Conservation (phyloP, 2,329 filamentous ascomycete species). For the Alternaria ventricosa region DNA sequence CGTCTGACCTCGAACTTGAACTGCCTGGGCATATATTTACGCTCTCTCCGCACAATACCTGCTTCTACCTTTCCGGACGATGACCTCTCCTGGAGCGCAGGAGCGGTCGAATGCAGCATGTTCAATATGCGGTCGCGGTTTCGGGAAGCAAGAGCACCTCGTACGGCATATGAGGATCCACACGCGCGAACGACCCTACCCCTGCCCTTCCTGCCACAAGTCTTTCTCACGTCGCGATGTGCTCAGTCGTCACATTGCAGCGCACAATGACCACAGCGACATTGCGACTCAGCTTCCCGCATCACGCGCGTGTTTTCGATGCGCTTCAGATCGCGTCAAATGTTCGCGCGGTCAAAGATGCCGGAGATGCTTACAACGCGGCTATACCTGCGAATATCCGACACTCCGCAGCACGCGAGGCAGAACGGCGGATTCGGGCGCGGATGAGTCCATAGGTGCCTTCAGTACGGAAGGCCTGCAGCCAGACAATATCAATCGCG, state of each 20-base stretch:
- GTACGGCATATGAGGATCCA: constrained; percentile 19
- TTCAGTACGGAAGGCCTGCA: neutral
- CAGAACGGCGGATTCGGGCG: neutral
- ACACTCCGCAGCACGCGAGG: neutral
- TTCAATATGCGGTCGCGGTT: constrained; percentile 9
- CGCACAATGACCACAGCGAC: constrained; percentile 8
- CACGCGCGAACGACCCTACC: constrained; percentile 18
- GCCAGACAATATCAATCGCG: neutral
- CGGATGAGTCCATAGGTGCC: neutral
- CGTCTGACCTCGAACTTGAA: neutral
- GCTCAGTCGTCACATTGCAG: constrained; percentile 11
- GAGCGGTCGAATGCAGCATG: neutral
- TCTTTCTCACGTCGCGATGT: constrained; percentile 10
- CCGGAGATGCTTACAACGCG: constrained; percentile 28
- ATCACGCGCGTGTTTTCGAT: constrained; percentile 33
- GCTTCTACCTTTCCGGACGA: neutral
- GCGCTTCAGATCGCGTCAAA: constrained; percentile 34
- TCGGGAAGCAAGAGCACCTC: constrained; percentile 18
- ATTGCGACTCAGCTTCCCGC: neutral
- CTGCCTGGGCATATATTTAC: neutral
- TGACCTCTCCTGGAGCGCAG: neutral
- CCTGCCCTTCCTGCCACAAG: constrained; percentile 16
- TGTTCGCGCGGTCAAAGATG: constrained; percentile 39
- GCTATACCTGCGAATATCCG: constrained; percentile 31
- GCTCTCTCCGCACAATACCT: neutral